These are phyloP conservation scores for Aspergillus pseudotamarii DNA, from an alignment of 2,329 filamentous ascomycete species.

Conservation along the genomic window DNA sequence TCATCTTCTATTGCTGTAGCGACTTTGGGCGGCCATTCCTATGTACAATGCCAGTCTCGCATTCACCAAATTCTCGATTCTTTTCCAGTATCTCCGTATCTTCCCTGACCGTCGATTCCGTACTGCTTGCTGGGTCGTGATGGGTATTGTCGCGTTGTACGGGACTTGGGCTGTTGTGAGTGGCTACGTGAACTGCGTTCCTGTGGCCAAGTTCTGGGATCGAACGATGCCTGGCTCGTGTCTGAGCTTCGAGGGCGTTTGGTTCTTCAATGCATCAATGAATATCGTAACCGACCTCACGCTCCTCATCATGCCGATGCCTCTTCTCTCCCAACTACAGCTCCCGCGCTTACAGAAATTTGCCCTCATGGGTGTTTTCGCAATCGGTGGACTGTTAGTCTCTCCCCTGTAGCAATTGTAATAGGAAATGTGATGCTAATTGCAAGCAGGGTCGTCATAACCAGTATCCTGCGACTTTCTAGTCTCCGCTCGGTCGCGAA, in stretches of 20 bases:
- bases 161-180: constrained; percentile 39
- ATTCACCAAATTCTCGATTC: constrained; percentile 49
- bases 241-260: constrained; percentile 42
- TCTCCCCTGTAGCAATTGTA: neutral
- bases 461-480: constrained; percentile 34
- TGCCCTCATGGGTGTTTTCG: constrained; percentile 45
- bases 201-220: constrained; percentile 47
- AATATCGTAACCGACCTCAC: constrained; percentile 48
- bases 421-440: neutral
- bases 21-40: constrained; percentile 36
- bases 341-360: constrained; percentile 47
- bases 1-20: constrained; percentile 15
- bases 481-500: constrained; percentile 29
- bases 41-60: constrained; percentile 37
- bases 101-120: constrained; percentile 39
- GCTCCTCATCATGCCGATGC: constrained; percentile 47
- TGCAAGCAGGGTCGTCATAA: constrained; percentile 32
- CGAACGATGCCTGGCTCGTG: constrained; percentile 39
- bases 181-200: constrained; percentile 46
- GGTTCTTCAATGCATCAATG: constrained; percentile 46
- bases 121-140: constrained; percentile 36
- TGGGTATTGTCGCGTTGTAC: constrained; percentile 34
- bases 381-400: constrained; percentile 44
- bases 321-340: constrained; percentile 42
- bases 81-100: constrained; percentile 51